Conservation (phyloP, 1,284 basidiomycete genomes). For the Pseudozyma thailandica region DNA sequence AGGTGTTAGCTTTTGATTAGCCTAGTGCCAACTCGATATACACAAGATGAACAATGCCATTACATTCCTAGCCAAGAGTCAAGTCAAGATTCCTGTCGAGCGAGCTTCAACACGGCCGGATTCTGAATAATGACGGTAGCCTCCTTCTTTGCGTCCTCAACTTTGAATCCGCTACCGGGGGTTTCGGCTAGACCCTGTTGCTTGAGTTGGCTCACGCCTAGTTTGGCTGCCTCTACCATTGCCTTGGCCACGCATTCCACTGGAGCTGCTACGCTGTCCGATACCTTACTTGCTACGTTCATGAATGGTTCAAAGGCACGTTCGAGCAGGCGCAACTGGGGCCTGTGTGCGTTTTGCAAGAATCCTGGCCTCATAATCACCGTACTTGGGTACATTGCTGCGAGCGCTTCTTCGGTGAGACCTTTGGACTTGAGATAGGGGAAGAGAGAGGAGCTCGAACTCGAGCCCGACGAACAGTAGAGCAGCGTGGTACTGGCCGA, state of each 20-base stretch:
- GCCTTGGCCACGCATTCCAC: slow-evolving; percentile 33
- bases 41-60: background rate
- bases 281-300: slow-evolving; percentile 7
- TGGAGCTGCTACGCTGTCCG: slow-evolving; percentile 11
- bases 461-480: slow-evolving; percentile 74
- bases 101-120: slow-evolving; percentile 13
- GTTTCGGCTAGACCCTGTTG: slow-evolving; percentile 8
- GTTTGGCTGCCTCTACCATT: slow-evolving; percentile 33
- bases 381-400: slow-evolving; percentile 75
- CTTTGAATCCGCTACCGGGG: slow-evolving; percentile 15
- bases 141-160: slow-evolving; percentile 8
- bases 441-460: slow-evolving; percentile 48
- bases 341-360: slow-evolving; percentile 69
- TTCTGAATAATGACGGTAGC: slow-evolving; percentile 8
- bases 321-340: slow-evolving; percentile 68
- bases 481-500: slow-evolving; percentile 73
- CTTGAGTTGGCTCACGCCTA: slow-evolving; percentile 28
- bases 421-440: slow-evolving; percentile 73
- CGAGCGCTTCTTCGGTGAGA: slow-evolving; percentile 77
- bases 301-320: slow-evolving; percentile 9
- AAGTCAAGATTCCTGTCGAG: slow-evolving; percentile 3
- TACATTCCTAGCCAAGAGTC: background rate
- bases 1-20: slow-evolving; percentile 15
- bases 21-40: background rate
- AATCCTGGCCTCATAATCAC: slow-evolving; percentile 76